phyloP scores from a whole-genome alignment of 306 rosid genomes.

The Quercus agrifolia region DNA sequence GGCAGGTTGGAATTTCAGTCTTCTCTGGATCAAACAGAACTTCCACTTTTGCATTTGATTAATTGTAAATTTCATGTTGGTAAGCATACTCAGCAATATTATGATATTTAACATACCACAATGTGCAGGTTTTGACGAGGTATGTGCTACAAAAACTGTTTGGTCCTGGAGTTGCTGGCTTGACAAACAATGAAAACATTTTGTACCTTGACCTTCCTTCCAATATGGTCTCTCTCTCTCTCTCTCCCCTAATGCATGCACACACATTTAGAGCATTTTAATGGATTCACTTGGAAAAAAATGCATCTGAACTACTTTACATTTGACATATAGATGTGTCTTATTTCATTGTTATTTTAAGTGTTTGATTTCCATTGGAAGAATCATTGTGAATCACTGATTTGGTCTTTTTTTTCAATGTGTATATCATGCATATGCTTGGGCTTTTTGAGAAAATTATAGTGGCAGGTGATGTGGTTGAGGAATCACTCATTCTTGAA shows the following conservation, averaged over 20 bases:
- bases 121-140: constrained; percentile 71
- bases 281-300: not conserved
- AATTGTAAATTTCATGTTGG: not conserved
- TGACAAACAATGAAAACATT: constrained; percentile 54
- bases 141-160: constrained; percentile 68
- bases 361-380: not conserved
- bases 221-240: constrained; percentile 61
- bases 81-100: not conserved
- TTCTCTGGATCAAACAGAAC: not conserved
- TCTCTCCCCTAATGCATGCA: not conserved
- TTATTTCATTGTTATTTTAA: not conserved
- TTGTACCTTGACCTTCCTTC: constrained; percentile 89
- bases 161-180: constrained; percentile 56
- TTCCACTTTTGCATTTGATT: not conserved
- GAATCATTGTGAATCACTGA: not conserved
- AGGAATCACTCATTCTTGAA: not conserved
- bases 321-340: not conserved
- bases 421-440: not conserved
- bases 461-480: not conserved
- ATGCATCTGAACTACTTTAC: not conserved
- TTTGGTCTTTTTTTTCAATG: not conserved
- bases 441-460: not conserved
- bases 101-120: constrained; percentile 12
- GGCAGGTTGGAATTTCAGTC: not conserved
- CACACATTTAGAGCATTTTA: not conserved